phyloP scores from a whole-genome alignment of 1,284 basidiomycete species.

The Mrakiaceae sp. region DNA sequence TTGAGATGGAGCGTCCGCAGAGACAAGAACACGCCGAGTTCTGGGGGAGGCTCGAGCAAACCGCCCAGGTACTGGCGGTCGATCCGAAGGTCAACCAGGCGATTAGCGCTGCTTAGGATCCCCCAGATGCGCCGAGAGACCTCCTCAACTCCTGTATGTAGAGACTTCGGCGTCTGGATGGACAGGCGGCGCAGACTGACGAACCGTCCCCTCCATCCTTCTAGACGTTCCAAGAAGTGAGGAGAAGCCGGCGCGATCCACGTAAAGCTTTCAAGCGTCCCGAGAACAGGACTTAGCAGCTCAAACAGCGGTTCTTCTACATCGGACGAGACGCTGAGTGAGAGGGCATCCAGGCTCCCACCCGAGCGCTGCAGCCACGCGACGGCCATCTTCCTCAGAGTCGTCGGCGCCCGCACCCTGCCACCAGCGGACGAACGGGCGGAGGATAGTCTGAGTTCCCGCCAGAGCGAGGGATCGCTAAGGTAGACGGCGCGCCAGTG shows the following conservation, averaged over 20 bases:
- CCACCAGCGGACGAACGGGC: neutral
- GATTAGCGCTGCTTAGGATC: neutral
- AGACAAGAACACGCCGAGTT: neutral
- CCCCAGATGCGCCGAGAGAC: neutral
- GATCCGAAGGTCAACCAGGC: neutral
- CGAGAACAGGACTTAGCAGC: neutral
- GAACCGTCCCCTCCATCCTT: neutral
- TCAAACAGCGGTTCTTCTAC: neutral
- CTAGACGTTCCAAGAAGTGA: neutral
- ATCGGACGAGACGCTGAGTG: neutral
- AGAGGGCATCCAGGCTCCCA: neutral
- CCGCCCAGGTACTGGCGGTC: neutral
- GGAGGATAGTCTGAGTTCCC: neutral
- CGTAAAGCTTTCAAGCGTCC: neutral
- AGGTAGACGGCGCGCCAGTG: slow-evolving; percentile 4
- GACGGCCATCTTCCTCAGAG: neutral
- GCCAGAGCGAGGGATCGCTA: slow-evolving; percentile 4
- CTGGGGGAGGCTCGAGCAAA: neutral
- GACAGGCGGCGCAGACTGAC: neutral
- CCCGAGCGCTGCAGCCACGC: slow-evolving; percentile 1
- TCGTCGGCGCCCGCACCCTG: neutral
- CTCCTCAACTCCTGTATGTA: no score
- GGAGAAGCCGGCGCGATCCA: neutral
- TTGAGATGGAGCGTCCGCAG: no score
- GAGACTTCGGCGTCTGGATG: no score